Base-by-base conservation (phyloP, 176 grass and related monocot genomes). In the Puccinellia tenuiflora region DNA sequence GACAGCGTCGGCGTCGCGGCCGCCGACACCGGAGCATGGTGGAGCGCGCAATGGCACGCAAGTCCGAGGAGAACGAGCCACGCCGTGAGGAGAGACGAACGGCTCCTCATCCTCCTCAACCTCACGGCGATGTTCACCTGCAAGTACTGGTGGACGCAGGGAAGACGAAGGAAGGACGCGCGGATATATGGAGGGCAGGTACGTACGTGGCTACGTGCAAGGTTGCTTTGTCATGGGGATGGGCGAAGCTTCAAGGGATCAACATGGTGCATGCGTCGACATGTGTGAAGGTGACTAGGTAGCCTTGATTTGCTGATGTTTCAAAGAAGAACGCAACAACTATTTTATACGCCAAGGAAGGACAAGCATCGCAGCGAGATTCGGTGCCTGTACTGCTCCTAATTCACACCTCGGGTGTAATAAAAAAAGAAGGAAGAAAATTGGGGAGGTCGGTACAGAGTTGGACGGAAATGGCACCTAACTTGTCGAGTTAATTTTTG, bases 311-410 rank as follows among this genome's bases (percentile, higher is more conserved):
- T 87, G 80, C 73, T 78, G 79, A 86, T 67, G 86, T 78, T 88
- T 87, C 29, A 86, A 86, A 88, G 88, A 86, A 88, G 88, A 56
- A 48, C 79, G 66, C 40, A 73, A 56, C 78, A 52, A 65, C 20
- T 85, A 76, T 77, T 86, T 72, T 89, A 73, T 79, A 42, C 84
- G 88, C 88, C 9, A 95, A 92, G 90, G 85, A 90, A 90, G 83
- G 6, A 82, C 47, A 20, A 20, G 38, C 68, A 88, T 71, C 52
- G 57, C 30, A 77, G 55, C 87, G 87, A 83, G 66, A 90, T 46
- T 88, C 87, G 78, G 72, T 92, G 90, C 33, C 79, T 79, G 83
- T 80, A 74, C 51, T 85, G 69, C 65, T 87, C 83, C 90, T 92
- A 92, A 91, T 92, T 87, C 90, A 55, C 81, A 83, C 45, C 79